Conservation (phyloP, 2,329 filamentous ascomycete species). For the Xylariaceae sp. region DNA sequence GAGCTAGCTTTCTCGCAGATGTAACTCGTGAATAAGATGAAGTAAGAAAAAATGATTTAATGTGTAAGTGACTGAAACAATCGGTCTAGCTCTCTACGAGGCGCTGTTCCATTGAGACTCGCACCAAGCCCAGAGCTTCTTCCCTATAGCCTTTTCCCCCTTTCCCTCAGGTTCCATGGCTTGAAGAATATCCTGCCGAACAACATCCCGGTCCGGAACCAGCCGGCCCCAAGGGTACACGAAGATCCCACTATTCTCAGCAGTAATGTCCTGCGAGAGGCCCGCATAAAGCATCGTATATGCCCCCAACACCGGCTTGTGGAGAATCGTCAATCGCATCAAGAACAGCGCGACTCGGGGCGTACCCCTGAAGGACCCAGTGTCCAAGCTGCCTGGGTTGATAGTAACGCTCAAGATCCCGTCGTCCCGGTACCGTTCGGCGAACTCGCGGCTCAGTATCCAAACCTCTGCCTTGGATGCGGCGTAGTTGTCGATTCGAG, state of each 20-base stretch:
- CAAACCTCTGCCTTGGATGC: slow-evolving; percentile 34
- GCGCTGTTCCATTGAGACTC: not conserved
- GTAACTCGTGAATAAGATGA: no score
- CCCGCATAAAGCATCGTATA: not conserved
- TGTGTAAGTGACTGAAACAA: no score
- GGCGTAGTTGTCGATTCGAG: slow-evolving; percentile 27
- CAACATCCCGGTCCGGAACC: not conserved
- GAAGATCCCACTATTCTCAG: not conserved
- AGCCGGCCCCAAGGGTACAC: not conserved
- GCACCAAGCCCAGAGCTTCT: not conserved
- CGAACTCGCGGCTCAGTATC: slow-evolving; percentile 30
- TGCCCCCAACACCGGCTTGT: not conserved
- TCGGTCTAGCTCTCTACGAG: no score
- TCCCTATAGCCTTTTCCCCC: not conserved
- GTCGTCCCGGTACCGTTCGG: slow-evolving; percentile 18
- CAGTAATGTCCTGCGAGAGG: not conserved
- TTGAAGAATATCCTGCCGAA: not conserved
- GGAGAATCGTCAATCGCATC: not conserved
- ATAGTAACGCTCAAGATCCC: not conserved
- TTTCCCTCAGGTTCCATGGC: not conserved
- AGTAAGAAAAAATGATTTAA: no score
- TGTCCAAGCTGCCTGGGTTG: not conserved
- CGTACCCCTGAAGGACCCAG: not conserved
- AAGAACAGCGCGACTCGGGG: not conserved
- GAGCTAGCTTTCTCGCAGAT: no score